A percentile compares a stretch with the other conserved stretches of the same genome.
phyloP scores from a whole-genome alignment of 768 basidiomycete species.

The Xerocomus spinulosus region DNA sequence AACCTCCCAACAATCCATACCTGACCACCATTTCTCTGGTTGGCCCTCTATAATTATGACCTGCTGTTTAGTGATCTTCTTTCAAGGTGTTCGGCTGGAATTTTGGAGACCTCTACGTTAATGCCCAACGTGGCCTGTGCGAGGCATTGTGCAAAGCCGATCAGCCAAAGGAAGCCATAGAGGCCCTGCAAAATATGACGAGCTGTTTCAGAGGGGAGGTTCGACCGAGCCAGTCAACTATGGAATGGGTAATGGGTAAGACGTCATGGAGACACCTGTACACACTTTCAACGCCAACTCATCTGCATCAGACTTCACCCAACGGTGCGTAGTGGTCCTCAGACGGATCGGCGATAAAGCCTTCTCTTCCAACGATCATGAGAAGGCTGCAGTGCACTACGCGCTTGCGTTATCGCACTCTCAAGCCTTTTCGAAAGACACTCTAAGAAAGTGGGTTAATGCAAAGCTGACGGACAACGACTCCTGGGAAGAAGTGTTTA shows the following conservation, averaged over 20 bases:
- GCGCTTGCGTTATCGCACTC: background rate
- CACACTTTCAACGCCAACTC: background rate
- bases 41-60: background rate
- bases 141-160: conserved; percentile 1
- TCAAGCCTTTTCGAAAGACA: background rate
- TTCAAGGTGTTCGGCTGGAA: conserved; percentile 6
- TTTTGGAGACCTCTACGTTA: conserved; percentile 2
- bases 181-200: background rate
- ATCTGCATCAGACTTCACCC: background rate
- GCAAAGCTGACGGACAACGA: background rate
- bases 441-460: conserved; percentile 1
- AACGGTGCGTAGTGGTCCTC: background rate
- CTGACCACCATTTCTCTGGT: conserved; percentile 8
- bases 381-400: conserved; percentile 1
- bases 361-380: background rate
- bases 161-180: background rate
- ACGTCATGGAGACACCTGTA: background rate
- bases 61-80: background rate
- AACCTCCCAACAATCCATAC: background rate
- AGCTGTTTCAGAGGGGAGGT: background rate
- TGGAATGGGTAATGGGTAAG: background rate
- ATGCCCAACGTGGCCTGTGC: background rate
- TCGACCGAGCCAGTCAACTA: background rate
- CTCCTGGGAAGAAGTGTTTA: conserved; percentile 1
- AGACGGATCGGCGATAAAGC: background rate